These are phyloP conservation scores for Kodamaea hsintzibuensis DNA, from an alignment of 805 yeast species.

Conservation along the genomic window DNA sequence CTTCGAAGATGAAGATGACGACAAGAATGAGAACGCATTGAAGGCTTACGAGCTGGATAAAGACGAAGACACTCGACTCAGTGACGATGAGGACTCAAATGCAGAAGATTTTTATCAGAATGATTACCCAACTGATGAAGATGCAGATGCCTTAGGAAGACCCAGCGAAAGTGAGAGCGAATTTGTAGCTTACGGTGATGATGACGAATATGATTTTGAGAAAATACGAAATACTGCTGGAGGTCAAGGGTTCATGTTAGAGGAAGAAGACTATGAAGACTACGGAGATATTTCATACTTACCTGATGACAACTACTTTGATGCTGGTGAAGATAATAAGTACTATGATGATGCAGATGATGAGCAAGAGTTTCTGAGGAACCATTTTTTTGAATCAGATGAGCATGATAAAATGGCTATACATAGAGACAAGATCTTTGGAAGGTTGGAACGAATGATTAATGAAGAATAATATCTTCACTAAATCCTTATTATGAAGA, in stretches of 20 bases:
- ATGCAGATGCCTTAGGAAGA: slow-evolving; percentile 39
- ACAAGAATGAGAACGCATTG: slow-evolving; percentile 31
- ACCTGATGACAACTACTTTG: slow-evolving; percentile 5
- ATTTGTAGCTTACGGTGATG: slow-evolving; percentile 10
- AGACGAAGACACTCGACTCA: slow-evolving; percentile 15
- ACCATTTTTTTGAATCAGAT: slow-evolving; percentile 58
- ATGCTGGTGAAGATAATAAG: neutral
- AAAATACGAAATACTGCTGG: slow-evolving; percentile 15
- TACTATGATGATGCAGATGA: neutral
- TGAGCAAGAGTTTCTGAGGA: slow-evolving; percentile 35
- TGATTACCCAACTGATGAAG: slow-evolving; percentile 95
- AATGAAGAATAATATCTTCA: slow-evolving; percentile 31
- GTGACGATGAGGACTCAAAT: slow-evolving; percentile 83
- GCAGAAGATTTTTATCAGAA: slow-evolving; percentile 91
- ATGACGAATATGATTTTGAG: slow-evolving; percentile 17
- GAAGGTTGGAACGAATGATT: slow-evolving; percentile 56
- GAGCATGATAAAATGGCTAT: slow-evolving; percentile 60
- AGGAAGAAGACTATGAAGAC: slow-evolving; percentile 12
- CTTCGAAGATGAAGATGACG: slow-evolving; percentile 57
- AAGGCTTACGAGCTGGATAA: slow-evolving; percentile 18
- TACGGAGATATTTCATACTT: slow-evolving; percentile 8
- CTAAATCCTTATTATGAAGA: too few species aligned
- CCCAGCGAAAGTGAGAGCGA: slow-evolving; percentile 19
- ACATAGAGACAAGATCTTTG: slow-evolving; percentile 64
- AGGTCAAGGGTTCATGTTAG: slow-evolving; percentile 4